Percentiles rank a stretch among this genome's conserved stretches.
Conservation (phyloP, 192 early-diverging fungal genomes). For the Funneliformis geosporum region DNA sequence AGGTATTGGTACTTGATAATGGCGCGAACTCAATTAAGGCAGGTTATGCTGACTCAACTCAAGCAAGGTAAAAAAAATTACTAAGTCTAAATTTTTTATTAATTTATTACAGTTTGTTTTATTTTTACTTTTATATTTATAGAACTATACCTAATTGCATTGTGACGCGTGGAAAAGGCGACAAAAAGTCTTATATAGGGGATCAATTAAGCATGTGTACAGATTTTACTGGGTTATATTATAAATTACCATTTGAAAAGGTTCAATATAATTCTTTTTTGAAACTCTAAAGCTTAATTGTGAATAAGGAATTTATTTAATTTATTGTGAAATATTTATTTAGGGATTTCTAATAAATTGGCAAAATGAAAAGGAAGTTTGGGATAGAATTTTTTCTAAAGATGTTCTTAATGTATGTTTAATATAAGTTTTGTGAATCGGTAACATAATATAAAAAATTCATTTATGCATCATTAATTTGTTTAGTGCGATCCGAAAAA, state of each 20-base stretch:
- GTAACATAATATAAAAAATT: not conserved
- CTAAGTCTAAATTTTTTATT: not conserved
- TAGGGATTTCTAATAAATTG: conserved; percentile 75
- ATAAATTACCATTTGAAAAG: conserved; percentile 79
- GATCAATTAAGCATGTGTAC: conserved; percentile 64
- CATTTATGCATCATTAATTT: not conserved
- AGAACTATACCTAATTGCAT: conserved; percentile 59
- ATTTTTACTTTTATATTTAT: not conserved
- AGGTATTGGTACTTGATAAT: conserved; percentile 67
- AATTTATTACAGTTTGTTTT: not conserved
- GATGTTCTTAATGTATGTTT: conserved; percentile 63
- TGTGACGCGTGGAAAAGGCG: conserved; percentile 59
- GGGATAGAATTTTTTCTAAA: conserved; percentile 74
- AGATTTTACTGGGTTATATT: conserved; percentile 73
- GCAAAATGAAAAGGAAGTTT: conserved; percentile 75
- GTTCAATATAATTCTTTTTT: conserved; percentile 31
- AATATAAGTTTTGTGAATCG: conserved; percentile 45
- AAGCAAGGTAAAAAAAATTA: conserved; percentile 35
- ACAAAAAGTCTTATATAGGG: conserved; percentile 60
- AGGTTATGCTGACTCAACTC: conserved; percentile 45
- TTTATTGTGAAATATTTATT: not conserved
- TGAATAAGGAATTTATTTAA: not conserved
- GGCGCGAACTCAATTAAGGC: conserved; percentile 69
- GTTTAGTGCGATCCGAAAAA: conserved; percentile 59
- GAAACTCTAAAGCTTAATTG: not conserved